Evolutionary conservation across 2,329 filamentous ascomycete species (phyloP), one percentile per base, ranked within the genome.

Genomic region (Chrysosporium keratinophilum): DNA sequence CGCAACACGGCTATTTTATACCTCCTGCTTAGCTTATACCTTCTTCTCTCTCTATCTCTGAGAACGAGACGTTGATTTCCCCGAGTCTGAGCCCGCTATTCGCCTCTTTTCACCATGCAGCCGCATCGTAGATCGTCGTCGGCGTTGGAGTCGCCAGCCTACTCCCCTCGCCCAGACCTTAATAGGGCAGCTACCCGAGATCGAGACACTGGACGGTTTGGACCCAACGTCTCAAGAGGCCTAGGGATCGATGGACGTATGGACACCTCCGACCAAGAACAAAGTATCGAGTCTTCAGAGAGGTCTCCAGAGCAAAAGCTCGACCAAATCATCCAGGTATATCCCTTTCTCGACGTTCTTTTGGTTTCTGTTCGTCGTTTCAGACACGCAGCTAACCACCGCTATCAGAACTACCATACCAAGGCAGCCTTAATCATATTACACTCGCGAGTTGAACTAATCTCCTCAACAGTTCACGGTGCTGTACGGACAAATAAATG

Each of bases 281-380:
- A 70, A 45, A 69, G 69, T 54, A 65, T 69, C 43, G 65, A 73
- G 42, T 69, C 76, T 23, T 79, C 80, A 45, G 81, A 78, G 52
- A 78, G 76, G 62, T 87, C 91, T 60, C 81, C 82, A 4, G 72
- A 85, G 67, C 81, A 79, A 71, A 93, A 93, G 74, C 77, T 96
- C 61, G 93, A 94, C 69, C 89, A 95, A 72, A 93, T 97, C 65
- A 84, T 96, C 63, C 88, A 93, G 79, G 89, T 94, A 74, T 57
- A 72, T 35, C 20, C 17, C 37, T 34, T 20, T 23, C 12, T 35
- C 17, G 3, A 11, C 4, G 5, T 63, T 57, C 42, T 42, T 45
- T 19, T 41, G 33, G n/a, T 31, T 42, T 9, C 42, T 11, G 7
- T 17, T 14, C 10, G 12, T 37, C n/a, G 31, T 33, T 10, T 37